A percentile compares a stretch with the other conserved stretches of the same genome.
These are phyloP conservation scores for Rhodomyrtus psidioides DNA, from an alignment of 441 rosid genomes.

Conservation along the genomic window DNA sequence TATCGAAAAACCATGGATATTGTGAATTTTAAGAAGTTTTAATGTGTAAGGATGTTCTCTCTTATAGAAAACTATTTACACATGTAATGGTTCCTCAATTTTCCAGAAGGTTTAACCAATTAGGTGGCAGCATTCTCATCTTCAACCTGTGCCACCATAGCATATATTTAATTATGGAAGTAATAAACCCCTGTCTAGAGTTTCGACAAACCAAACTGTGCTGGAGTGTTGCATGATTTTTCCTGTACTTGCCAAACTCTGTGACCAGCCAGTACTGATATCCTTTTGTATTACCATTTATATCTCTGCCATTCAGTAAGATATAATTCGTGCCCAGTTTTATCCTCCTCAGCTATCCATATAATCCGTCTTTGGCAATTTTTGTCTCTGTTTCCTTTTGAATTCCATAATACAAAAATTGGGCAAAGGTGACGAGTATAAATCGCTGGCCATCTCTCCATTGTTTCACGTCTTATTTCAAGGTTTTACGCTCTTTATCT, in stretches of 20 bases:
- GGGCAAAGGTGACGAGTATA: not conserved
- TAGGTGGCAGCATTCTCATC: not conserved
- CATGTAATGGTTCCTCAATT: not conserved
- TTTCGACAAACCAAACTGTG: not conserved
- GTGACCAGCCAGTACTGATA: no score
- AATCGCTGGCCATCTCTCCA: not conserved
- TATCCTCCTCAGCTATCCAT: no score
- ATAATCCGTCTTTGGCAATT: no score
- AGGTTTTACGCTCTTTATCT: not conserved
- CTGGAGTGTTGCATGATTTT: not conserved
- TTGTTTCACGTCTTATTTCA: not conserved
- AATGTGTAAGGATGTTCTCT: not conserved
- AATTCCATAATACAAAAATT: no score
- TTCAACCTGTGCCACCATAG: not conserved
- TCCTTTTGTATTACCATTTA: not conserved
- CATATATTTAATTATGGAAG: not conserved
- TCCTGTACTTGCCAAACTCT: not conserved
- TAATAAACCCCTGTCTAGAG: not conserved
- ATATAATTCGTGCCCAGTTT: no score
- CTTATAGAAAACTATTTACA: not conserved
- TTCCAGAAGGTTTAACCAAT: not conserved
- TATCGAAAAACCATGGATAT: not conserved
- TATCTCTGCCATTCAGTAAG: no score
- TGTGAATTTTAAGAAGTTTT: not conserved
- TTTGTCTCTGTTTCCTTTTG: no score